Conservation (phyloP, 306 rosid species). For the Fagus crenata region DNA sequence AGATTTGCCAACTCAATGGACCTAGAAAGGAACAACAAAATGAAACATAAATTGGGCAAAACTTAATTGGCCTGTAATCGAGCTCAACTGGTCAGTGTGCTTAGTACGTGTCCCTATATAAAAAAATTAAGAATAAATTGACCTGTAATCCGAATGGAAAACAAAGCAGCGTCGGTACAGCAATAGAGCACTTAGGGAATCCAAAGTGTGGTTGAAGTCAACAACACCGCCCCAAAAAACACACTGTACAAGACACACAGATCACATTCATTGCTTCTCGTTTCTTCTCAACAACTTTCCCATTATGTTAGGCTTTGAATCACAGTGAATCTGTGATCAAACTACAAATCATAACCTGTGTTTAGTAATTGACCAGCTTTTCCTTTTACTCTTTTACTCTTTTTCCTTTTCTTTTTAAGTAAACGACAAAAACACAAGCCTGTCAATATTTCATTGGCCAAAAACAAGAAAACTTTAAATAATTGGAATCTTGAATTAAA, state of each 20-base stretch:
- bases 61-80: too few species aligned
- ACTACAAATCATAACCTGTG: constrained; percentile 26
- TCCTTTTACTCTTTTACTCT: background rate
- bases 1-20: background rate
- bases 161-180: too few species aligned
- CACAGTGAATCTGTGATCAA: constrained; percentile 33
- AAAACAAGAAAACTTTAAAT: background rate
- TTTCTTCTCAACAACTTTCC: background rate
- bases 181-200: too few species aligned
- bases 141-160: too few species aligned
- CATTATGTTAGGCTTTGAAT: constrained; percentile 20
- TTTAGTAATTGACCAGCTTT: constrained; percentile 7
- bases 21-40: background rate
- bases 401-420: background rate
- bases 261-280: background rate
- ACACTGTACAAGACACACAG: too few species aligned
- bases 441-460: constrained; percentile 10
- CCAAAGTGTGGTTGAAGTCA: too few species aligned
- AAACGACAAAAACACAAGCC: too few species aligned
- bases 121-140: too few species aligned
- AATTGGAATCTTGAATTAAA: constrained; percentile 17
- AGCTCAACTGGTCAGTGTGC: too few species aligned
- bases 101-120: too few species aligned
- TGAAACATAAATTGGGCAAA: too few species aligned
- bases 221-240: too few species aligned